A percentile compares a stretch with the other conserved stretches of the same genome.
Conservation (phyloP, 192 early-diverging fungal species). For the Allomyces macrogynus region DNA sequence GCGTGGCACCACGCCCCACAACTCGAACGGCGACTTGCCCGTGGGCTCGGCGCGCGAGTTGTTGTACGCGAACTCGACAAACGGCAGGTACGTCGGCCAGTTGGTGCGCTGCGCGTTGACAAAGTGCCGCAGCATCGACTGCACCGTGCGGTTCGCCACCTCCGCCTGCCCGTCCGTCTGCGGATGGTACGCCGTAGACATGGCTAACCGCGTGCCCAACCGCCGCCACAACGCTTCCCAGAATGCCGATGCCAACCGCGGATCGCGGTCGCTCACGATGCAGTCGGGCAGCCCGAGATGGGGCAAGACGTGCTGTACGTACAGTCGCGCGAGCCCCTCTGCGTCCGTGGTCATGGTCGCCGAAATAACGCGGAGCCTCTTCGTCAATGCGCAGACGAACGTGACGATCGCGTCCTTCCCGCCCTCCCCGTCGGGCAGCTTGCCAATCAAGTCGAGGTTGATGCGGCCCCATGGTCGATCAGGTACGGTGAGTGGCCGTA, state of each 20-base stretch:
- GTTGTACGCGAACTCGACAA: constrained; percentile 30
- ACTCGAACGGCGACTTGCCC: constrained; percentile 8
- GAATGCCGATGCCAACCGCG: constrained; percentile 19
- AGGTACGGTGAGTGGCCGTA: not conserved
- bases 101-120: no score
- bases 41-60: constrained; percentile 13
- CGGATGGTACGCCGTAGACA: constrained; percentile 19
- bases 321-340: constrained; percentile 5
- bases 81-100: constrained; percentile 18
- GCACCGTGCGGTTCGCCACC: constrained; percentile 13
- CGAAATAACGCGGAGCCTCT: constrained; percentile 1
- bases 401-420: not conserved
- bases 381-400: not conserved
- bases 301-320: constrained; percentile 8
- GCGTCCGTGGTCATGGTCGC: constrained; percentile 4
- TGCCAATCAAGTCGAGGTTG: not conserved
- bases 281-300: constrained; percentile 16
- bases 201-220: no score
- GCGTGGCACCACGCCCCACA: no score
- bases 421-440: not conserved
- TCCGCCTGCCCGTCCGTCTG: constrained; percentile 24
- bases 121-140: constrained; percentile 17
- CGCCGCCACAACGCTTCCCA: constrained; percentile 8
- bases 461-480: not conserved
- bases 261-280: constrained; percentile 23